phyloP scores from a whole-genome alignment of 176 grass and related monocot species.

The Bothriochloa decipiens region DNA sequence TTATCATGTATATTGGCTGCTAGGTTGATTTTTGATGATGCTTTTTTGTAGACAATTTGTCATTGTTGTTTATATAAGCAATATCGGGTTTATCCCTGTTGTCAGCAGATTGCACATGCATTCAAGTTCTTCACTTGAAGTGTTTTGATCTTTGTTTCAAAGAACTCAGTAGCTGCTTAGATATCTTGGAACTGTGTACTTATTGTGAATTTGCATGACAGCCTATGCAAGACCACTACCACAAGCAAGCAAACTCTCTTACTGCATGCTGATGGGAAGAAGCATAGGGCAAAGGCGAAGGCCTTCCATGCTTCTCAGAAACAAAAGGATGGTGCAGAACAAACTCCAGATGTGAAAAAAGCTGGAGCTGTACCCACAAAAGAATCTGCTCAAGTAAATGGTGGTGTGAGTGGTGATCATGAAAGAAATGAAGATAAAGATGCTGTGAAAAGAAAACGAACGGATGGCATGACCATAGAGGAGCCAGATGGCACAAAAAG shows the following conservation, averaged over 20 bases:
- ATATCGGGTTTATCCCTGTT: not conserved
- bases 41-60: not conserved
- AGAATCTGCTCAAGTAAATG: conserved; percentile 50
- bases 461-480: conserved; percentile 37
- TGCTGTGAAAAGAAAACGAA: conserved; percentile 77
- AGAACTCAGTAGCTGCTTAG: not conserved
- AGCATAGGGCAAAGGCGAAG: conserved; percentile 94
- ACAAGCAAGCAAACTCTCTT: conserved; percentile 93
- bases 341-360: conserved; percentile 45
- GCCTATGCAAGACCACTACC: conserved; percentile 87
- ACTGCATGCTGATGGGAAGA: conserved; percentile 87
- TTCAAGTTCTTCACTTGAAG: not conserved
- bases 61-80: not conserved
- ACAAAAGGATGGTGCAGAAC: conserved; percentile 52
- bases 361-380: conserved; percentile 32
- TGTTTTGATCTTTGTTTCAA: conserved; percentile 7
- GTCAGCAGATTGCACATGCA: not conserved
- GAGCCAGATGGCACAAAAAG: conserved; percentile 40
- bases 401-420: conserved; percentile 19
- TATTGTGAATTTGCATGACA: conserved; percentile 44
- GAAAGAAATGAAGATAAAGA: conserved; percentile 32
- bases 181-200: not conserved
- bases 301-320: conserved; percentile 83
- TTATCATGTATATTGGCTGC: not conserved
- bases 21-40: not conserved